Base-by-base conservation (phyloP, 306 rosid genomes). In the Rosa persica region DNA sequence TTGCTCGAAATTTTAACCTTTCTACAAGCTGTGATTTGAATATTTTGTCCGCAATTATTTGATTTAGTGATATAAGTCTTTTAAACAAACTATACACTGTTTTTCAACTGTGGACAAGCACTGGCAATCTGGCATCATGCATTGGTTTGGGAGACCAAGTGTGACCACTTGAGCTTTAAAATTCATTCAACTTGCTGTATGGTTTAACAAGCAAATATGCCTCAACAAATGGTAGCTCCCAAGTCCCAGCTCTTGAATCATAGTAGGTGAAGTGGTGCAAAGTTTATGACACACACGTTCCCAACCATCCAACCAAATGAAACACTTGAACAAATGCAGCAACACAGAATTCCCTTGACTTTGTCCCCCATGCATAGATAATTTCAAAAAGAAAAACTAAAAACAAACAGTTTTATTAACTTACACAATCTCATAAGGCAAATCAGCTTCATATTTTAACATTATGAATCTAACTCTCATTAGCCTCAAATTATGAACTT, bases 261-360 rank as follows among this genome's bases (percentile, higher is more conserved):
- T 2, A 64, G 42, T 6, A 5, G 40, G 69, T 15, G 12, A 64
- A 34, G 43, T 6, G 22, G 69, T 34, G 69, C 23, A 13, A 20
- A 61, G 39, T 27, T 62, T 62, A 62, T 62, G 67, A 62, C 43
- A 36, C 68, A 62, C 44, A 64, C 69, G 69, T 34, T 64, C 69
- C 69, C 23, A 17, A 64, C 69, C 22, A 38, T 34, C 69, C 69
- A 64, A 64, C 69, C 44, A 64, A 34, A 64, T 64, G 5, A 34
- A 34, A 15, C 69, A 60, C 39, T 34, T 2, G 13, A 34, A 64
- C 42, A 62, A 34, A 27, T 0, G 16, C 42, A 15, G 42, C 3
- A 30, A 62, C 17, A 5, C 22, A 30, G 20, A 34, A 62, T 62
- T 62, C 42, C 68, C 39, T 62, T 13, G 8, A 6, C 15, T 8